Base-by-base conservation (phyloP, 192 early-diverging fungal genomes). In the Linnemannia schmuckeri region DNA sequence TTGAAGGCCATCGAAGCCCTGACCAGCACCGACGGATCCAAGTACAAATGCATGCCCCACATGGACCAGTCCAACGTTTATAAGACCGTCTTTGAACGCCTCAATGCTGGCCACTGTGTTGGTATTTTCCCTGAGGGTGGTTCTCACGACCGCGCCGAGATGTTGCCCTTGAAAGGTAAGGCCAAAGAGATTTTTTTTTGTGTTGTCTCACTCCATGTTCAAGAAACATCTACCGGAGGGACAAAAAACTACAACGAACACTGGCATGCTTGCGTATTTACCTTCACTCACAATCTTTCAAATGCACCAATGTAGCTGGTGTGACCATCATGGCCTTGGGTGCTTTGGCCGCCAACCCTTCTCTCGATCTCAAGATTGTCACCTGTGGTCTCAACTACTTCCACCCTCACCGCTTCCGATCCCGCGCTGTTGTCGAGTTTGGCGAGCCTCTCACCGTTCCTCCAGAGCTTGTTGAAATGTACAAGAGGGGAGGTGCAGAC, bases 81-180 rank as follows among this genome's bases (percentile, higher is more conserved):
- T 87, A 89, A 91, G n/a, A 88, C 91, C 17, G 99, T 99, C 20
- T 94, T 96, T 78, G 90, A 94, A 22, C 92, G 95, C 13, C 83
- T 99, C 42, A 92, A 95, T 78, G 88, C 88, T 46, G 94, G 90
- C 40, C 83, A 89, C 70, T 97, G 97, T 82, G 94, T 99, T 10
- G 97, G 97, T 22, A 99, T 99, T 77, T 99, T 99, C 89, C 99
- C 99, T 9, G 99, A 99, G 78, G 98, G 99, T 61, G 99, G 99
- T 20, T 96, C 95, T 83, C 99, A 99, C 90, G 99, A 99, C 89
- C 96, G 98, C 72, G 93, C 97, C 7, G 95, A 98, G 81, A 95
- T 99, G 93, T 88, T 99, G 72, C 99, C 99, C 40, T 90, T 99
- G 70, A 99, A 99, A 93, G 95, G 92, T 93, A 89, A 61, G 44